A percentile compares a stretch with the other conserved stretches of the same genome.
Evolutionary conservation across 441 rosid genomes (phyloP).

Genomic region (Brassica hybrid): DNA sequence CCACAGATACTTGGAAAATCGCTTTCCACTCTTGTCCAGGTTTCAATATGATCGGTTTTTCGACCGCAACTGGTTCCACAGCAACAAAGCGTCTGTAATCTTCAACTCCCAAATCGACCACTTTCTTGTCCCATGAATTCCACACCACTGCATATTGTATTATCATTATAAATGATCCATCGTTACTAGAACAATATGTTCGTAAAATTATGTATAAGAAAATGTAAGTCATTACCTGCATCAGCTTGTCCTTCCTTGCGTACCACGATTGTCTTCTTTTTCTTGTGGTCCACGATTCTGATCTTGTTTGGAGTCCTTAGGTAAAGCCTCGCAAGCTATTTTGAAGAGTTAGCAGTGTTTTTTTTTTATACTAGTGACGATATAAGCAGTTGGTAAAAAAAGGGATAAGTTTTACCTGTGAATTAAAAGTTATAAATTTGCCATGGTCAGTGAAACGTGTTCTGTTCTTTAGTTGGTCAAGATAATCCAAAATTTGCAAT

Average conservation of each 20-base stretch:
- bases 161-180: slow-evolving; percentile 13
- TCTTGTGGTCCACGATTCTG: slow-evolving; percentile 83
- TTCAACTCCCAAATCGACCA: slow-evolving; percentile 81
- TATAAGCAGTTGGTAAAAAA: not conserved
- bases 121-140: slow-evolving; percentile 96
- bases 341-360: slow-evolving; percentile 13
- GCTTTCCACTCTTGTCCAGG: slow-evolving; percentile 91
- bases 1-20: slow-evolving; percentile 70
- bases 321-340: slow-evolving; percentile 80
- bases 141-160: slow-evolving; percentile 82
- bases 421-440: slow-evolving; percentile 81
- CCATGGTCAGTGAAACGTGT: slow-evolving; percentile 85
- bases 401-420: slow-evolving; percentile 55
- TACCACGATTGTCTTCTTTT: slow-evolving; percentile 80
- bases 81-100: slow-evolving; percentile 83
- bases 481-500: slow-evolving; percentile 80
- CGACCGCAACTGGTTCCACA: slow-evolving; percentile 82
- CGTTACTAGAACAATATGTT: not conserved
- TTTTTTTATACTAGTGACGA: slow-evolving; percentile 1
- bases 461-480: slow-evolving; percentile 75
- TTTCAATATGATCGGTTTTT: slow-evolving; percentile 74
- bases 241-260: slow-evolving; percentile 92
- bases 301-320: slow-evolving; percentile 76
- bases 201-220: not conserved
- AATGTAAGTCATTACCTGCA: slow-evolving; percentile 62